Evolutionary conservation across 1,139 yeast species (phyloP), one percentile per base, ranked within the genome.

Genomic region (Eremothecium cymbalariae): DNA sequence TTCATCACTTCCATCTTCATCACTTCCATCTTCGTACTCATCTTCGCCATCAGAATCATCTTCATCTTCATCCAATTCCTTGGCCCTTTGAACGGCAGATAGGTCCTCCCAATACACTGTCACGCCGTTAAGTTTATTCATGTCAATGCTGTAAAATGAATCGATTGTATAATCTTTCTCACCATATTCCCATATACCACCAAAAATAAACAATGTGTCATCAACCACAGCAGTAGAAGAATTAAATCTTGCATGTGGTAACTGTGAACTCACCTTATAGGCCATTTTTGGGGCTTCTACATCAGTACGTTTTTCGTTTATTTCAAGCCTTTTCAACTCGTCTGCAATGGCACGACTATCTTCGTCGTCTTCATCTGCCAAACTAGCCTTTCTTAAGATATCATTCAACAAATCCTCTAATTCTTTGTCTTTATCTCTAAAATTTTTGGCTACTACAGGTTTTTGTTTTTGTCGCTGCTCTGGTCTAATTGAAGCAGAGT

Each of bases 191-290:
- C 78, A 90, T 20, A 79, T 73, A 48, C 98, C 98, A 18, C 97
- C 95, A 53, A 72, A 86, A n/a, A 90, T 79, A 56, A 77, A 90
- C 38, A 86, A 65, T 0, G 70, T 69, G 54, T 90, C 97, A 48
- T 83, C 95, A 23, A 82, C 77, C 2, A 90, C 94, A 41, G 94
- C 78, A 4, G 88, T 74, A 2, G 90, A 65, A 3, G 95, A 78
- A 53, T 90, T 88, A 64, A 86, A 90, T 51, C 97, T 68, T 5
- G 90, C 76, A 52, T 90, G 97, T 1, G 97, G 97, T 34, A 84
- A 59, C 46, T 70, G 74, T 39, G 65, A 72, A 44, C 74, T 60
- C 1, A 76, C 53, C 1, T 81, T 78, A 46, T 77, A 77, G 39
- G 12, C 19, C 12, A 26, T 30, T 6, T 9, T 14, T 8, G 13